Evolutionary conservation across 176 grass and related monocot genomes (phyloP), one percentile per base, ranked within the genome.

Genomic region (Phoenix dactylifera): DNA sequence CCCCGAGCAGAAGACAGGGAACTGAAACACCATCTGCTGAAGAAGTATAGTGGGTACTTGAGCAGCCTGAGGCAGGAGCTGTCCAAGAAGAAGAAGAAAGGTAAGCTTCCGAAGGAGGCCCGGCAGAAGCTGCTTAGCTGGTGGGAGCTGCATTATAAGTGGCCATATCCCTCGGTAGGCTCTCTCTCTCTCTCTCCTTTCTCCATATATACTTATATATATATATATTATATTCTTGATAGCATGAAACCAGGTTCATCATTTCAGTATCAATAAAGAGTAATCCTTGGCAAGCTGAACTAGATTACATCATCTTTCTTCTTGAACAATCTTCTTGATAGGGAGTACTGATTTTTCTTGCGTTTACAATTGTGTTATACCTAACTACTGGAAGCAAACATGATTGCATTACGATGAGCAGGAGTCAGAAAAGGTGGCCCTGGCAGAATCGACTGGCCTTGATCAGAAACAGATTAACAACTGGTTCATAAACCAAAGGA

Each of bases 1-100:
- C 86, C 86, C 3, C 69, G 65, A 0, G 73, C 81, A 0, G 80
- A 84, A 66, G 80, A 89, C 60, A 81, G 84, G 67, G 86, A 84
- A 70, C 86, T 89, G 15, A 89, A 84, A 24, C 80, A 77, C 66
- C 80, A 84, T 67, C 86, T 89, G 16, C 73, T 89, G 35, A 86
- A 82, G 68, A 90, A 78, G 57, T 90, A 90, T 57, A 90, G 87
- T 67, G 87, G 87, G 6, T 82, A 86, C 68, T 59, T 90, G 60
- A 86, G 87, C 75, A 90, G 87, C 72, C 79, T 90, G 6, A 75
- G 82, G 76, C 87, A 90, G 62, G 82, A 85, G 64, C 84, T 90
- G 3, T 90, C 87, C 7, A 90, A 90, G 82, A 90, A 86, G 28
- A 90, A 86, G 68, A 90, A 90, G 87, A 90, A 90, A 76, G 87